Evolutionary conservation across 2,329 filamentous ascomycete genomes (phyloP), one percentile per base, ranked within the genome.

Genomic region (Hymenoscyphus infarciens): DNA sequence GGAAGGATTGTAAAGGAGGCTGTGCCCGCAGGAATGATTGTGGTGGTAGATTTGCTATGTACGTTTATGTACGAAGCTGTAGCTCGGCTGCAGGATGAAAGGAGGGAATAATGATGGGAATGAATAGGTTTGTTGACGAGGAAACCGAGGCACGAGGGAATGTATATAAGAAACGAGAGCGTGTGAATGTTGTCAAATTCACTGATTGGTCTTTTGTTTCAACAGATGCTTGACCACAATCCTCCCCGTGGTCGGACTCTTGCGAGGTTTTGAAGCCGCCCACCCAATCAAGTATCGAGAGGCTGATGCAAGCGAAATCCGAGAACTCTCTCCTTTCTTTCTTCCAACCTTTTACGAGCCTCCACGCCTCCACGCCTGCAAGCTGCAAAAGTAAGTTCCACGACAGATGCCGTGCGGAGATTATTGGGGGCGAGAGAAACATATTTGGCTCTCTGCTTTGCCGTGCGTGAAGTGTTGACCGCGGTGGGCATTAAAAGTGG

Each of bases 21-120:
- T 60, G 65, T 61, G 59, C 57, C 25, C 5, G 62, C 55, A 60
- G 59, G 56, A 53, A n/a, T 57, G 55, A 52, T 60, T 42, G 6
- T 16, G 33, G 35, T 56, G 54, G 35, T 56, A 29, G 19, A n/a
- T 22, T 38, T 27, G 31, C 42, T 49, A 49, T 49, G 19, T 19
- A 49, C n/a, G 45, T 22, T 15, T 22, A 52, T 22, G n/a, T 52
- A 52, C 22, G 19, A 52, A 52, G 45, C 4, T 52, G 45, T 22
- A 52, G 45, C 45, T 25, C 45, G 13, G 45, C 45, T 52, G 45
- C 45, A 52, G 19, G 19, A 13, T 52, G 19, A 52, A 49, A 49
- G 42, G 45, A 25, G 19, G 45, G n/a, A 25, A 49, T 4, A 19
- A 10, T 19, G 5, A 22, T 19, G 10, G 10, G 22, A 8, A 3